These are phyloP conservation scores for Neocucurbitaria cava DNA, from an alignment of 2,329 filamentous ascomycete species.

Conservation along the genomic window DNA sequence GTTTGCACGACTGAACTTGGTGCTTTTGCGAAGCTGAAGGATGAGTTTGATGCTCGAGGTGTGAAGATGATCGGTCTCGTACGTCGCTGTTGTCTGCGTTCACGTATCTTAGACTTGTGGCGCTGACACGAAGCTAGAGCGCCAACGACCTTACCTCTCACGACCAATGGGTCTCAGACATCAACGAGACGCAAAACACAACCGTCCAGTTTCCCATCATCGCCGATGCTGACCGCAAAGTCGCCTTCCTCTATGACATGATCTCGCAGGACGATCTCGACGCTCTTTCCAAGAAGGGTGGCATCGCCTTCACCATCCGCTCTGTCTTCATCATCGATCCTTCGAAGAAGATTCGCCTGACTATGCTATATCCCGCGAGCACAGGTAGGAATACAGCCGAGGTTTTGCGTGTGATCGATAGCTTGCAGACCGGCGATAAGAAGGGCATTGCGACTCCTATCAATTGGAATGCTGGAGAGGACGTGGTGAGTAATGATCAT, in stretches of 20 bases:
- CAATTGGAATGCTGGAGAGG: conserved; percentile 87
- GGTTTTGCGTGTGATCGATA: conserved; percentile 65
- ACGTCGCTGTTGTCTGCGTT: conserved; percentile 17
- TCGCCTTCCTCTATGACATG: conserved; percentile 60
- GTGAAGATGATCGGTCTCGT: conserved; percentile 90
- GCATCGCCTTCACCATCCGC: conserved; percentile 89
- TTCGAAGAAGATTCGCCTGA: conserved; percentile 89
- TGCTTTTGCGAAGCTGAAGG: conserved; percentile 87
- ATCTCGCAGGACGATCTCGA: conserved; percentile 62
- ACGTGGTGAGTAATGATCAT: conserved; percentile 61
- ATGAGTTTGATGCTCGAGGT: conserved; percentile 83
- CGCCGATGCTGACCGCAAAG: conserved; percentile 56
- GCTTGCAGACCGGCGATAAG: conserved; percentile 75
- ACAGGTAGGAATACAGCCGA: conserved; percentile 72
- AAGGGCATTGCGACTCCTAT: conserved; percentile 88
- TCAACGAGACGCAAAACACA: conserved; percentile 56
- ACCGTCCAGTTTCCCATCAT: conserved; percentile 59
- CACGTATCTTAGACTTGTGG: neutral
- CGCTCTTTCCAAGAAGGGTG: conserved; percentile 59
- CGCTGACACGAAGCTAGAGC: conserved; percentile 46
- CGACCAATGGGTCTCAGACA: conserved; percentile 87
- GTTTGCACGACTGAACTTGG: conserved; percentile 97
- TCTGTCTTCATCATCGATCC: conserved; percentile 96
- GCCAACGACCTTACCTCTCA: conserved; percentile 87
- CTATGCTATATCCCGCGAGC: conserved; percentile 89